Evolutionary conservation across 192 early-diverging fungal genomes (phyloP), one percentile per base, ranked within the genome.

Genomic region (Backusella tarrabulga): DNA sequence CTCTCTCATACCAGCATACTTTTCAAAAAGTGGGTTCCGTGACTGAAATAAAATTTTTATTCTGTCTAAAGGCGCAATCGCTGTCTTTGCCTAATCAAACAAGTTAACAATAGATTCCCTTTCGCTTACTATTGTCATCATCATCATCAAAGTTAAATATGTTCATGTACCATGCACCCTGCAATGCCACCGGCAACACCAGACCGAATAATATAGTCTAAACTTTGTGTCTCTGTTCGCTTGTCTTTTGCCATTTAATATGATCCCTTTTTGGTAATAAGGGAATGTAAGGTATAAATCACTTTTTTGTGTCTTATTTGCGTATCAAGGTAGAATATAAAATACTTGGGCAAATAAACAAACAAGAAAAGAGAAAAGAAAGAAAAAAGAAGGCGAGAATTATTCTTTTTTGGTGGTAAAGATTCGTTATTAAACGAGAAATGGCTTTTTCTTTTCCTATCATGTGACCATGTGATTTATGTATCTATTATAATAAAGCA

Each of bases 41-140:
- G 94, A 84, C 84, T 95, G 94, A 71, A 95, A 95, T 60, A 95
- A 81, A n/a, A 95, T 95, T 84, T 95, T 95, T 29, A 95, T 93
- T 46, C 94, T 88, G 80, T 95, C 94, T 66, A 95, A 79, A n/a
- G 94, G 94, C 34, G 94, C 94, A 77, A 94, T 91, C 0, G 88
- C 85, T 5, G 93, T 91, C 71, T 94, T 95, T 6, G 92, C 94
- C 92, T 87, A 67, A 72, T 14, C n/a, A 35, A 29, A 26, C 14
- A 44, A 17, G 14, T 71, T 46, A 26, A 46, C 26, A 6, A 0
- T 38, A n/a, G 23, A 60, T 63, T 34, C 5, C 19, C 7, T 56
- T 32, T 32, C 29, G 29, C 68, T 54, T 9, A 41, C 68, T 42
- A 32, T 32, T 3, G 2, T 32, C 32, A 32, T 32, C 29, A 32